Conservation (phyloP, 768 basidiomycete species). For the Inosperma sp. region DNA sequence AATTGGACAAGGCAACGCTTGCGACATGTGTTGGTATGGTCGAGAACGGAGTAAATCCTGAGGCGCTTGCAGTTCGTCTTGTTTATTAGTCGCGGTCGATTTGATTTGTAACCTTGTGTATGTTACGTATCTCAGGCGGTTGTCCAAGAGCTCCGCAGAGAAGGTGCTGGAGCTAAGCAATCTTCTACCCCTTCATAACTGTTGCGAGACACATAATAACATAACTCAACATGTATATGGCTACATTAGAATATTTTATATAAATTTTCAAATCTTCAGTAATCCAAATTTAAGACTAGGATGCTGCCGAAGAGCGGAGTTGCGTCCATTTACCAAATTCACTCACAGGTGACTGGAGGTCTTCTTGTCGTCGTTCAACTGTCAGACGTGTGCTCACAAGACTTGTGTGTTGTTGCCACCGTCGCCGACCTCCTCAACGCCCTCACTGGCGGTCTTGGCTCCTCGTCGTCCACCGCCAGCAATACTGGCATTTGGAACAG, state of each 20-base stretch:
- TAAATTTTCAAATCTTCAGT: neutral
- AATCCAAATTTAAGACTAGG: neutral
- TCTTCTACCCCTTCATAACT: slow-evolving; percentile 14
- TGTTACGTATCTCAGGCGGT: no score
- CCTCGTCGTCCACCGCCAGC: neutral
- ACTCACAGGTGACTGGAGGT: slow-evolving; percentile 11
- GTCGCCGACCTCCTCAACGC: slow-evolving; percentile 6
- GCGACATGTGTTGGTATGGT: slow-evolving; percentile 90
- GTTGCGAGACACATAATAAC: neutral
- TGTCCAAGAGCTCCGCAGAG: slow-evolving; percentile 76
- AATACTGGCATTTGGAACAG: neutral
- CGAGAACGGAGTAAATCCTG: slow-evolving; percentile 88
- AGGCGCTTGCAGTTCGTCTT: slow-evolving; percentile 72
- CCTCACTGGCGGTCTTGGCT: slow-evolving; percentile 1
- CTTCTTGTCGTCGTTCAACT: slow-evolving; percentile 13
- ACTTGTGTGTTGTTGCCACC: no score
- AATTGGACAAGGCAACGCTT: slow-evolving; percentile 86
- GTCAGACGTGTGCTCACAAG: no score
- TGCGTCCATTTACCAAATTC: slow-evolving; percentile 16
- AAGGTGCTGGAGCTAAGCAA: slow-evolving; percentile 42
- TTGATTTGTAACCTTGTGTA: neutral
- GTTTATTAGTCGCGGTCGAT: slow-evolving; percentile 3
- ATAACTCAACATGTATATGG: neutral
- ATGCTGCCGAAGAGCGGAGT: slow-evolving; percentile 26
- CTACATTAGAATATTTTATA: neutral